Conservation (phyloP, 768 basidiomycete species). For the Gymnopilus junonius region DNA sequence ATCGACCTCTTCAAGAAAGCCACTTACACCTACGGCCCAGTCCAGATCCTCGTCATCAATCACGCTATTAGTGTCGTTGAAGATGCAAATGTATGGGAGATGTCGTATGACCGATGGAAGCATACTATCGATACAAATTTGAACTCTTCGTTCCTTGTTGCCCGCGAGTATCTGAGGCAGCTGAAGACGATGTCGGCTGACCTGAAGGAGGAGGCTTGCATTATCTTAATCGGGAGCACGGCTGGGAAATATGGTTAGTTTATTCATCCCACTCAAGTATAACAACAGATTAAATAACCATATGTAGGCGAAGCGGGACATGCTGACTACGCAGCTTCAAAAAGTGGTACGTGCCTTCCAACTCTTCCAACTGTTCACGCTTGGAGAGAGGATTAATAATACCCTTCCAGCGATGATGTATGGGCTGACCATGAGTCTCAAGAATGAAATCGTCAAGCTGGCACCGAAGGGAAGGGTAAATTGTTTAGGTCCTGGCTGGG, state of each 20-base stretch:
- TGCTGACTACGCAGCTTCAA: constrained; percentile 68
- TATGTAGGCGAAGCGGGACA: constrained; percentile 57
- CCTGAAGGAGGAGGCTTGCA: constrained; percentile 57
- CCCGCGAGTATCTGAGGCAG: constrained; percentile 59
- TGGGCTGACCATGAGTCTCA: constrained; percentile 66
- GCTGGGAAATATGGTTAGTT: constrained; percentile 67
- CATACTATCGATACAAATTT: constrained; percentile 64
- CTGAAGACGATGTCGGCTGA: constrained; percentile 43
- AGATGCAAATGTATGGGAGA: constrained; percentile 55
- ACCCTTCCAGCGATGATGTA: constrained; percentile 65
- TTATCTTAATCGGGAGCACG: constrained; percentile 72
- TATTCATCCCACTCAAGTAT: not conserved
- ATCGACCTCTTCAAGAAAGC: constrained; percentile 50
- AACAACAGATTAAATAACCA: not conserved
- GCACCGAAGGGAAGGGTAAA: constrained; percentile 76
- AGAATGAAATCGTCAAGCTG: constrained; percentile 82
- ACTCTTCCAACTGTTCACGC: not conserved
- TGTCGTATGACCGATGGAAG: constrained; percentile 70
- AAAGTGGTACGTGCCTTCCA: constrained; percentile 57
- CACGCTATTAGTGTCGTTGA: constrained; percentile 57
- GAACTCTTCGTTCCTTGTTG: constrained; percentile 69
- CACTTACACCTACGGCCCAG: constrained; percentile 45
- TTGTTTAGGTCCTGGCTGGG: constrained; percentile 71
- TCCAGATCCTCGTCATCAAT: constrained; percentile 64
- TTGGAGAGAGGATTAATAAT: not conserved